phyloP scores from a whole-genome alignment of 129 eudicot species.

The Solidago caesia region DNA sequence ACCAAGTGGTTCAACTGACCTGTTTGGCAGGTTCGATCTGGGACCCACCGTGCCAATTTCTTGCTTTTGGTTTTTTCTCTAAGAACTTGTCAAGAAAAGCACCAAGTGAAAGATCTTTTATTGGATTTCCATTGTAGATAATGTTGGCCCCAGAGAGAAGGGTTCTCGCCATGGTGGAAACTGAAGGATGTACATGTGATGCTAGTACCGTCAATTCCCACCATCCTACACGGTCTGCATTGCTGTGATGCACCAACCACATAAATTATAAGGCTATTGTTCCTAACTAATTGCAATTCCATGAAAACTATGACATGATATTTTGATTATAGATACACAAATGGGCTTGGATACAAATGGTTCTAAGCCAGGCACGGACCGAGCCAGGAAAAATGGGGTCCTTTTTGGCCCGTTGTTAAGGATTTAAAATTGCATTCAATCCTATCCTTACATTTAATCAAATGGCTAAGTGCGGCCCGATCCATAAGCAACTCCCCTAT shows the following conservation, averaged over 20 bases:
- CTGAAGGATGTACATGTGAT: conserved; percentile 91
- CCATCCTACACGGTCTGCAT: conserved; percentile 87
- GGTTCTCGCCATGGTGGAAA: conserved; percentile 89
- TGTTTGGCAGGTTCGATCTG: conserved; percentile 90
- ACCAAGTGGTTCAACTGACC: conserved; percentile 35
- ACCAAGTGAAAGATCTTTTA: conserved; percentile 68
- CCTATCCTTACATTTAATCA: neutral
- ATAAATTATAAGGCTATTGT: conserved; percentile 4
- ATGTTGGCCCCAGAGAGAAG: conserved; percentile 89
- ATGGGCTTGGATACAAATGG: too few relatives aligned
- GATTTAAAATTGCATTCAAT: neutral
- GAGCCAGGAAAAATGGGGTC: too few relatives aligned
- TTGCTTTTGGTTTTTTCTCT: conserved; percentile 95
- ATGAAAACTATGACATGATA: neutral
- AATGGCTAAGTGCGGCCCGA: neutral
- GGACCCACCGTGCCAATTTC: conserved; percentile 93
- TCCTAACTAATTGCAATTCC: conserved; percentile 4
- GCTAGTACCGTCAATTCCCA: conserved; percentile 90
- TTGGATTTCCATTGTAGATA: conserved; percentile 87
- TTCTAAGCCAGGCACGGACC: too few relatives aligned
- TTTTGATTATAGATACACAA: too few relatives aligned
- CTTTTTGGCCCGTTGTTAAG: neutral
- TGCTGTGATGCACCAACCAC: conserved; percentile 46
- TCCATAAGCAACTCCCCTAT: too few relatives aligned
- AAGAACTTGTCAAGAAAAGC: conserved; percentile 87